Evolutionary conservation across 179 eudicot genomes (phyloP).

Genomic region (Corrigiola litoralis): DNA sequence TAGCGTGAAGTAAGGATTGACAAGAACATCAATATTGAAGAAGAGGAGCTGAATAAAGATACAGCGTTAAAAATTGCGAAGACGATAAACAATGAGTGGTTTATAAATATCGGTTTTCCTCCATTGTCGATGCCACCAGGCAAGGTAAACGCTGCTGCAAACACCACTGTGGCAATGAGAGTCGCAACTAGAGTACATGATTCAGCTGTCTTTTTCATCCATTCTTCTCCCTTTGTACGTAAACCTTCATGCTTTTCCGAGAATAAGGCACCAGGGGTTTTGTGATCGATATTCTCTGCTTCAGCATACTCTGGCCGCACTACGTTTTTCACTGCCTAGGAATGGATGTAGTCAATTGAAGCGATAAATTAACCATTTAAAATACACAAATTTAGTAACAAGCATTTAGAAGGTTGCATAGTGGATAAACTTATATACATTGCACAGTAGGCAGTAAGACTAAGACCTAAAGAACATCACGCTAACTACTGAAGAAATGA

Average conservation of each 20-base stretch:
- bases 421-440: too few species aligned
- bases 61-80: slow-evolving; percentile 7
- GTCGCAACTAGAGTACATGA: too few species aligned
- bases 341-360: too few species aligned
- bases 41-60: slow-evolving; percentile 12
- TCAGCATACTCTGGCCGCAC: slow-evolving; percentile 14
- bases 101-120: slow-evolving; percentile 11
- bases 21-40: slow-evolving; percentile 19
- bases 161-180: slow-evolving; percentile 27
- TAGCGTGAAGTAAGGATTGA: slow-evolving; percentile 28
- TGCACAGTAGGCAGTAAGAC: too few species aligned
- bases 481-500: too few species aligned
- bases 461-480: too few species aligned
- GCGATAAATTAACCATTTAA: too few species aligned
- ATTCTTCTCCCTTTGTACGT: slow-evolving; percentile 4
- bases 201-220: too few species aligned
- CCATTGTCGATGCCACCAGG: slow-evolving; percentile 26
- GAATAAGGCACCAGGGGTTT: slow-evolving; percentile 7
- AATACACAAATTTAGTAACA: too few species aligned
- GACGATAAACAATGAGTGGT: background rate
- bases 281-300: background rate
- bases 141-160: slow-evolving; percentile 23
- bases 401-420: too few species aligned
- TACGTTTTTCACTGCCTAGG: slow-evolving; percentile 16
- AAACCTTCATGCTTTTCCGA: background rate